Conservation (phyloP, 345 rosid genomes). For the Conringia planisiliqua region DNA sequence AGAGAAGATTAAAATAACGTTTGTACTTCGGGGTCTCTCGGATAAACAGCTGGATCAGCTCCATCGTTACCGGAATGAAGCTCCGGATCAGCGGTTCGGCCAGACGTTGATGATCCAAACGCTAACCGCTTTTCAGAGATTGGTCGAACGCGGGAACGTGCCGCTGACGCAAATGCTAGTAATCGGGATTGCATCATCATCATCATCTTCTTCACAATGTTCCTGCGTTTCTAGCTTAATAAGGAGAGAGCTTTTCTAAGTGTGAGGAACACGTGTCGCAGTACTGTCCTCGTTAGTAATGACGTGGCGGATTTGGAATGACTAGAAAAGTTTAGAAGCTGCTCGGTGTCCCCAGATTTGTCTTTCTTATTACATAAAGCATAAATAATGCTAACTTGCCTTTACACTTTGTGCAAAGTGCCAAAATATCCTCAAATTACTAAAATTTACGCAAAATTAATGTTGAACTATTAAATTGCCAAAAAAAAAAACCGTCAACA, state of each 20-base stretch:
- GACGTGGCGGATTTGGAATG: slow-evolving; percentile 10
- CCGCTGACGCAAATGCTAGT: slow-evolving; percentile 31
- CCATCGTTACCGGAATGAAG: slow-evolving; percentile 40
- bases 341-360: slow-evolving; percentile 16
- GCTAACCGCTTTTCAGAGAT: slow-evolving; percentile 27
- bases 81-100: slow-evolving; percentile 46
- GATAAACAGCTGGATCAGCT: slow-evolving; percentile 41
- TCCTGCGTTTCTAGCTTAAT: background rate
- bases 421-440: background rate
- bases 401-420: background rate
- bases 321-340: slow-evolving; percentile 21
- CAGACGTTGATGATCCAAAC: slow-evolving; percentile 28
- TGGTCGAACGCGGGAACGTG: slow-evolving; percentile 9
- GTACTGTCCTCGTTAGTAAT: background rate
- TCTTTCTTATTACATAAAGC: background rate
- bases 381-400: too few species aligned
- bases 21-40: slow-evolving; percentile 46
- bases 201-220: background rate
- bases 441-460: background rate
- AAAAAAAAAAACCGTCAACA: background rate
- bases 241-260: too few species aligned
- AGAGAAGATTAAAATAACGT: background rate
- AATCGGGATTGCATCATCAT: slow-evolving; percentile 42
- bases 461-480: background rate
- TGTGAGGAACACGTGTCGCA: slow-evolving; percentile 5